Evolutionary conservation across 1,284 basidiomycete species (phyloP).

Genomic region (Phellinidium pouzarii): DNA sequence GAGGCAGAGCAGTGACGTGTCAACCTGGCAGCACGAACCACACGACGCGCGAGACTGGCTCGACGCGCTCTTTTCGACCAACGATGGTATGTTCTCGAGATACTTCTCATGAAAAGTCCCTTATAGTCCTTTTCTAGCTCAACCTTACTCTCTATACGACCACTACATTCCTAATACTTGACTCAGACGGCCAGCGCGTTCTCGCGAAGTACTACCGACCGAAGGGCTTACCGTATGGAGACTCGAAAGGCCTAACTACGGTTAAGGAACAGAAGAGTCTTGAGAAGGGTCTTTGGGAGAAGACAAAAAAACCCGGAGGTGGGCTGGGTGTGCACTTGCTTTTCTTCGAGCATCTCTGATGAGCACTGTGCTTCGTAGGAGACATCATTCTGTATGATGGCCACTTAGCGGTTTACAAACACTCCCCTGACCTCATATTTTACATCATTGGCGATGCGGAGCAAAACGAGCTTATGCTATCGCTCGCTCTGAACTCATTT

Average conservation of each 20-base stretch:
- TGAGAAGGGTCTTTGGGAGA: slow-evolving; percentile 93
- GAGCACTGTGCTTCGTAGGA: slow-evolving; percentile 39
- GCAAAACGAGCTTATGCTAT: slow-evolving; percentile 97
- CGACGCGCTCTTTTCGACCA: background rate
- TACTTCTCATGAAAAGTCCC: background rate
- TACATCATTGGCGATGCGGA: slow-evolving; percentile 86
- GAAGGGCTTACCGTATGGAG: slow-evolving; percentile 57
- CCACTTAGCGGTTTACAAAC: slow-evolving; percentile 89
- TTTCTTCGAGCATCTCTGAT: background rate
- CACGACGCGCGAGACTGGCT: too few species aligned
- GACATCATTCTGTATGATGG: slow-evolving; percentile 93
- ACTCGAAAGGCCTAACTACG: slow-evolving; percentile 59
- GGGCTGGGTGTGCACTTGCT: slow-evolving; percentile 26
- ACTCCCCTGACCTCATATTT: slow-evolving; percentile 92
- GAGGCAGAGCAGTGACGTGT: too few species aligned
- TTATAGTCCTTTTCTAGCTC: slow-evolving; percentile 29
- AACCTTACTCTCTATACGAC: slow-evolving; percentile 86
- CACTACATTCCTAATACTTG: slow-evolving; percentile 85
- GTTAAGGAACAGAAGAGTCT: slow-evolving; percentile 93
- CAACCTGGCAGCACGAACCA: too few species aligned
- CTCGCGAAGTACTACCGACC: slow-evolving; percentile 93
- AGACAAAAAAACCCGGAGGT: slow-evolving; percentile 91
- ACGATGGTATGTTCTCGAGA: slow-evolving; percentile 6
- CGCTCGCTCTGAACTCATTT: slow-evolving; percentile 77
- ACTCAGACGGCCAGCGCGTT: slow-evolving; percentile 90